Evolutionary conservation across 2,329 filamentous ascomycete species (phyloP).

Genomic region (Raffaelea albimanens): DNA sequence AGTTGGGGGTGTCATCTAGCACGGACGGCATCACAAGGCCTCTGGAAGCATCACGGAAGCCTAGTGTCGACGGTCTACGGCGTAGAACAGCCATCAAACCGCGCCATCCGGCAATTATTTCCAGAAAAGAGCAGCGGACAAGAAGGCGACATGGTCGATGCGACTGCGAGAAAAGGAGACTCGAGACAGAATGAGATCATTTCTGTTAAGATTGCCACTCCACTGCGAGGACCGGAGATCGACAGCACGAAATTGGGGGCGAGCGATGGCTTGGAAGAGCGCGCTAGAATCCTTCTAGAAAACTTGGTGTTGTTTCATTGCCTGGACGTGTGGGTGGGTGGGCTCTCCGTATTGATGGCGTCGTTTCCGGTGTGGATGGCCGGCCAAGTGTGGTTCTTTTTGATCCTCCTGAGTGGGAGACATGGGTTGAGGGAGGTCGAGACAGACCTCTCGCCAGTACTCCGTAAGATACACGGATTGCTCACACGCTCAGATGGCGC

Average conservation of each 20-base stretch:
- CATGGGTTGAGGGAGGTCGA: too few relatives aligned
- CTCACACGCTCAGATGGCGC: too few relatives aligned
- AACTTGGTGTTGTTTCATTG: not conserved
- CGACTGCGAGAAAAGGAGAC: not conserved
- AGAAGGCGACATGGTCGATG: too few relatives aligned
- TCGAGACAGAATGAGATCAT: not conserved
- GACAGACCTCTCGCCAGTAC: too few relatives aligned
- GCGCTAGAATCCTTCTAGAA: slow-evolving; percentile 15
- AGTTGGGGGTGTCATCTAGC: too few relatives aligned
- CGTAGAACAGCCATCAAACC: too few relatives aligned
- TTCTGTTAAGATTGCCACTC: not conserved
- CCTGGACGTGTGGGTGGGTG: not conserved
- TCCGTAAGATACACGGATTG: too few relatives aligned
- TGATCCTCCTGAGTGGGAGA: too few relatives aligned
- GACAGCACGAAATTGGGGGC: slow-evolving; percentile 1
- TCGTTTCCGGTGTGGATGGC: not conserved
- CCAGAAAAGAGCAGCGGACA: not conserved
- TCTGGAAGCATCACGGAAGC: too few relatives aligned
- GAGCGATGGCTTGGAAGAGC: slow-evolving; percentile 1
- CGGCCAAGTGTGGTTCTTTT: too few relatives aligned
- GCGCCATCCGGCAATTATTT: not conserved
- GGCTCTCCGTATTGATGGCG: not conserved
- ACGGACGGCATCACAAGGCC: too few relatives aligned
- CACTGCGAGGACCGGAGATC: not conserved
- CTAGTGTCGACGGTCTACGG: too few relatives aligned